Evolutionary conservation across 2,329 filamentous ascomycete genomes (phyloP).

Genomic region (Bisporella sp.): DNA sequence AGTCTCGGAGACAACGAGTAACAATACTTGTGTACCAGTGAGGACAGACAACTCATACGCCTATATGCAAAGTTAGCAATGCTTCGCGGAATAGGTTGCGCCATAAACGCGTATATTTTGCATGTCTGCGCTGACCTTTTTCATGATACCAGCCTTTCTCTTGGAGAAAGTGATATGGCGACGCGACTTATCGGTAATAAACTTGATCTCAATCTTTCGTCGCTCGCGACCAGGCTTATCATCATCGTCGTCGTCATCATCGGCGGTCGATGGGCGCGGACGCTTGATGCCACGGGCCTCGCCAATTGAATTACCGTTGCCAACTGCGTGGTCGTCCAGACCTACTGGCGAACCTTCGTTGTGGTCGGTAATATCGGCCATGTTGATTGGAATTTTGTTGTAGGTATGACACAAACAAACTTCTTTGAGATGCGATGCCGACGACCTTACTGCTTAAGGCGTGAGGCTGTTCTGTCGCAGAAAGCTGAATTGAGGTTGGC

Average conservation of each 20-base stretch:
- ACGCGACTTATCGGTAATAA: conserved; percentile 99
- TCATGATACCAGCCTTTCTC: conserved; percentile 99
- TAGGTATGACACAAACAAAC: conserved; percentile 29
- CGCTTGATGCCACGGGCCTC: conserved; percentile 87
- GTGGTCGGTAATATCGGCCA: conserved; percentile 76
- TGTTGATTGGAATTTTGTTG: conserved; percentile 30
- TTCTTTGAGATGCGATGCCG: conserved; percentile 28
- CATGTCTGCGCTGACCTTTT: conserved; percentile 67
- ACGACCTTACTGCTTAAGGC: conserved; percentile 30
- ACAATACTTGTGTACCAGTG: conserved; percentile 92
- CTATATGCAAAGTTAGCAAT: conserved; percentile 39
- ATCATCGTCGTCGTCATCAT: conserved; percentile 96
- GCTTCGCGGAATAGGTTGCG: conserved; percentile 15
- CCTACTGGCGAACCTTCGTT: conserved; percentile 69
- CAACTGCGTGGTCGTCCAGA: conserved; percentile 66
- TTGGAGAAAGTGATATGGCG: conserved; percentile 99
- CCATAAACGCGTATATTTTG: conserved; percentile 12
- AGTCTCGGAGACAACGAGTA: conserved; percentile 95
- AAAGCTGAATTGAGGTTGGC: conserved; percentile 28
- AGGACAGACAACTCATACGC: conserved; percentile 96
- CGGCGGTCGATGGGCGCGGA: conserved; percentile 70
- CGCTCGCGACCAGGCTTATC: conserved; percentile 97
- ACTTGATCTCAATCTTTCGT: conserved; percentile 99
- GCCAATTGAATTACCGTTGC: conserved; percentile 60
- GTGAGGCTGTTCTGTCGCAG: conserved; percentile 24